phyloP scores from a whole-genome alignment of 768 basidiomycete species.

The Leucogyrophana mollusca region DNA sequence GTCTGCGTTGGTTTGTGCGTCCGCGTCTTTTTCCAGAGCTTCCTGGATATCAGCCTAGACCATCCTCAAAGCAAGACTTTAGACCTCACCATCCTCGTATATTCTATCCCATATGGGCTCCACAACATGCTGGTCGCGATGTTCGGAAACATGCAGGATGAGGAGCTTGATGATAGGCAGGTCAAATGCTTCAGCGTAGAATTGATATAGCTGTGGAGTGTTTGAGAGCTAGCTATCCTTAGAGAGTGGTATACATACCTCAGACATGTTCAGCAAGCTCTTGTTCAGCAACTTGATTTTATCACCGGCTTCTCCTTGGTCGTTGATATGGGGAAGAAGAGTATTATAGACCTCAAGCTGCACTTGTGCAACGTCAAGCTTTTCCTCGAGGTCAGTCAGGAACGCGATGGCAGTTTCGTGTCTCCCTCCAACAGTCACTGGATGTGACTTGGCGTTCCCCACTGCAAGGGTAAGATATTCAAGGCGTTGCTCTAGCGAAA shows the following conservation, averaged over 20 bases:
- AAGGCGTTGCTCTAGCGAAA: slow-evolving; percentile 70
- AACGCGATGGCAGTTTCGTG: slow-evolving; percentile 94
- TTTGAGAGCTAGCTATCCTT: slow-evolving; percentile 9
- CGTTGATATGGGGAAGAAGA: slow-evolving; percentile 57
- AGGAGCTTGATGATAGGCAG: slow-evolving; percentile 82
- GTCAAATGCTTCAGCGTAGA: slow-evolving; percentile 85
- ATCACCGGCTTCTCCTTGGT: slow-evolving; percentile 61
- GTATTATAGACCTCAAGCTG: slow-evolving; percentile 87
- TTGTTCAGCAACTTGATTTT: slow-evolving; percentile 59
- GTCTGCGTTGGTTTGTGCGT: slow-evolving; percentile 56
- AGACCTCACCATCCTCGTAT: slow-evolving; percentile 67
- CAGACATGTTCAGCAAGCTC: slow-evolving; percentile 75
- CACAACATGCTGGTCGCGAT: slow-evolving; percentile 79
- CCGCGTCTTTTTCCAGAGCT: slow-evolving; percentile 60
- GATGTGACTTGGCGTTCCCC: slow-evolving; percentile 94
- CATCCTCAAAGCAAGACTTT: slow-evolving; percentile 1
- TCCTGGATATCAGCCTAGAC: slow-evolving; percentile 2
- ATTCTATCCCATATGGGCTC: slow-evolving; percentile 88
- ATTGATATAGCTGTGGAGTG: slow-evolving; percentile 70
- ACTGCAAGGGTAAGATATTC: slow-evolving; percentile 94
- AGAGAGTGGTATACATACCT: slow-evolving; percentile 50
- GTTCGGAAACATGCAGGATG: slow-evolving; percentile 92
- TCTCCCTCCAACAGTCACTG: slow-evolving; percentile 69
- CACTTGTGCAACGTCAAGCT: slow-evolving; percentile 94
- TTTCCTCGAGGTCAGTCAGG: slow-evolving; percentile 93